Evolutionary conservation across 1,284 basidiomycete genomes (phyloP).

Genomic region (Sparassis latifolia): DNA sequence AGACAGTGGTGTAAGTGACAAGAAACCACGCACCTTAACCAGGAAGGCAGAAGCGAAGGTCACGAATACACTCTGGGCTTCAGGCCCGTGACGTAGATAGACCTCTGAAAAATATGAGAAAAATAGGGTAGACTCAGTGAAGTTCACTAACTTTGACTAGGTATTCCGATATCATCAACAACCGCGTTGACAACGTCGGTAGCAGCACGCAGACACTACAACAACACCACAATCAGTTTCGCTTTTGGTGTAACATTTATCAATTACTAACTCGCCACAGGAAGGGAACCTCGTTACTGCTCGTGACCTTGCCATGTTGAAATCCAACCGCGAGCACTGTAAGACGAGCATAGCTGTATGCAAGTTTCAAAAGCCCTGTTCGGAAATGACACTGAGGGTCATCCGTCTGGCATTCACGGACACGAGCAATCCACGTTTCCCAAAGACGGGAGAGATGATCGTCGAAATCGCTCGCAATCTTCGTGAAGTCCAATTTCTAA

Average conservation of each 20-base stretch:
- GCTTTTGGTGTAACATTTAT: too few relatives aligned
- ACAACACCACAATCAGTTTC: neutral
- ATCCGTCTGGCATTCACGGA: slow-evolving; percentile 43
- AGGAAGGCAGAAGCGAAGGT: slow-evolving; percentile 80
- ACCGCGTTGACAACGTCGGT: slow-evolving; percentile 61
- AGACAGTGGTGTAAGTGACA: neutral
- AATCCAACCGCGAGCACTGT: slow-evolving; percentile 69
- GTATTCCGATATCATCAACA: slow-evolving; percentile 50
- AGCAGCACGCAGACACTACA: slow-evolving; percentile 53
- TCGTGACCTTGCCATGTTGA: slow-evolving; percentile 54
- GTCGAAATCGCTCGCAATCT: slow-evolving; percentile 59
- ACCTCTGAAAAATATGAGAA: slow-evolving; percentile 30
- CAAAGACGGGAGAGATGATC: slow-evolving; percentile 51
- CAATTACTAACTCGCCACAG: slow-evolving; percentile 50
- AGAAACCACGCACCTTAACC: slow-evolving; percentile 49
- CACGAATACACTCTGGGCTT: slow-evolving; percentile 79
- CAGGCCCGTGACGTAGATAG: slow-evolving; percentile 71
- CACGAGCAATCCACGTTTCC: slow-evolving; percentile 44
- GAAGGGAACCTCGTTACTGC: slow-evolving; percentile 55
- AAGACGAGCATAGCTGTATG: slow-evolving; percentile 63
- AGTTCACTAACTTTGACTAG: slow-evolving; percentile 43
- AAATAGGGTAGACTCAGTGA: too few relatives aligned
- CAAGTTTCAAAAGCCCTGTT: slow-evolving; percentile 55
- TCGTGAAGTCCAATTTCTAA: slow-evolving; percentile 56
- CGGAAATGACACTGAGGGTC: slow-evolving; percentile 54